phyloP scores from a whole-genome alignment of 78 protist genomes.

The Bodo saltans region DNA sequence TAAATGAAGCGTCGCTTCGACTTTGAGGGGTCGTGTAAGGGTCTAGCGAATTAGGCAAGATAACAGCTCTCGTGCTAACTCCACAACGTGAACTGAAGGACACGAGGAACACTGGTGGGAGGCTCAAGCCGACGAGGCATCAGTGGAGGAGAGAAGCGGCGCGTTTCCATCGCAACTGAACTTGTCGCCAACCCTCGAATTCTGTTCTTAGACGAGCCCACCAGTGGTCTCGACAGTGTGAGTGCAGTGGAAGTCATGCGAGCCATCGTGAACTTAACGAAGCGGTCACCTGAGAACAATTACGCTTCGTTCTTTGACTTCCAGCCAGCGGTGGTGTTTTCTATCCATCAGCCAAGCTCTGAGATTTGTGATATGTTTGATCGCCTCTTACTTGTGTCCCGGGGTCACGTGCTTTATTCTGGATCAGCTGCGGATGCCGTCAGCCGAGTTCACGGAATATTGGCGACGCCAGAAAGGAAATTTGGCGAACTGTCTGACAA shows the following conservation, averaged over 20 bases:
- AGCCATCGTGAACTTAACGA: neutral
- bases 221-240: conserved; percentile 41
- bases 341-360: conserved; percentile 55
- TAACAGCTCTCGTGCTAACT: too few species aligned
- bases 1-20: too few species aligned
- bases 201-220: conserved; percentile 63
- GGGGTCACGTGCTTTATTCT: conserved; percentile 18
- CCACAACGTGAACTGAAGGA: too few species aligned
- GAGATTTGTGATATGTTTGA: conserved; percentile 30
- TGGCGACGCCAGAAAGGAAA: conserved; percentile 16
- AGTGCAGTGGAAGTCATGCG: neutral
- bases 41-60: too few species aligned
- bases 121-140: too few species aligned
- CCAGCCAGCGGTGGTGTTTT: neutral
- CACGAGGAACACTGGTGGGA: too few species aligned
- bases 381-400: conserved; percentile 15
- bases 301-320: neutral
- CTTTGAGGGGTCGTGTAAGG: too few species aligned
- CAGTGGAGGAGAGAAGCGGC: conserved; percentile 68
- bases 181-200: conserved; percentile 35
- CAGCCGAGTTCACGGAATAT: conserved; percentile 31
- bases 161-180: conserved; percentile 66
- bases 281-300: neutral
- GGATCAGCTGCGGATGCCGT: conserved; percentile 10
- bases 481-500: neutral